These are phyloP conservation scores for Alternaria gaisen DNA, from an alignment of 2,329 filamentous ascomycete species.

Conservation along the genomic window DNA sequence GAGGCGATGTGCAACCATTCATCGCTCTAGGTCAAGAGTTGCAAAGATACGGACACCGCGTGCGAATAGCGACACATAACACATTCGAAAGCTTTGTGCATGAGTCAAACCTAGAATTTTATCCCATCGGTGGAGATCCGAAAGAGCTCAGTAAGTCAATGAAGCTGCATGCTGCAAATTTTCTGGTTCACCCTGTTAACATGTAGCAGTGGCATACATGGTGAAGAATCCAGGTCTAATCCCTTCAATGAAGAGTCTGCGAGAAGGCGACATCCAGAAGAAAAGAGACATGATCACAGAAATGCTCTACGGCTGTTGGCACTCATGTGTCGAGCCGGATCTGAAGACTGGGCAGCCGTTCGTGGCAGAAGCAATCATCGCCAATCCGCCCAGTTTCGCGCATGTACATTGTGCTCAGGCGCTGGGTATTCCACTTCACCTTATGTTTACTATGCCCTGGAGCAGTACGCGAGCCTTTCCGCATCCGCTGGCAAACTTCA, in stretches of 20 bases:
- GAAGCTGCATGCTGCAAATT: not conserved
- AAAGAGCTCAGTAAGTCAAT: conserved; percentile 43
- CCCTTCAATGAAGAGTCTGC: conserved; percentile 33
- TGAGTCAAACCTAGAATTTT: conserved; percentile 47
- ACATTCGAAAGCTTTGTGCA: conserved; percentile 25
- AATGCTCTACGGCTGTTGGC: conserved; percentile 41
- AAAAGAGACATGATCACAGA: conserved; percentile 36
- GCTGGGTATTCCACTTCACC: conserved; percentile 74
- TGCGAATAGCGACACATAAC: conserved; percentile 38
- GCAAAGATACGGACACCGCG: conserved; percentile 40
- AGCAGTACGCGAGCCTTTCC: conserved; percentile 56
- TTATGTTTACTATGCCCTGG: conserved; percentile 74
- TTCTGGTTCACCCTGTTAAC: not conserved
- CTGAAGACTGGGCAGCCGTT: conserved; percentile 65
- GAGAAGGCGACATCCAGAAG: conserved; percentile 45
- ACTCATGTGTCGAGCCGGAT: conserved; percentile 46
- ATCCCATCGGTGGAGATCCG: conserved; percentile 45
- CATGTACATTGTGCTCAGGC: conserved; percentile 78
- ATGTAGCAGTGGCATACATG: conserved; percentile 56
- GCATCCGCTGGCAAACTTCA: conserved; percentile 61
- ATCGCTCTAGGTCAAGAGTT: conserved; percentile 64
- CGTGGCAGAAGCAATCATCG: conserved; percentile 80
- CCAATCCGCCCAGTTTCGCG: conserved; percentile 79
- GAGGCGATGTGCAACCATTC: conserved; percentile 68
- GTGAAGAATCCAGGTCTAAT: conserved; percentile 58